Conservation (phyloP, 164 flowering plant genomes). For the Aristolochia fimbriata region DNA sequence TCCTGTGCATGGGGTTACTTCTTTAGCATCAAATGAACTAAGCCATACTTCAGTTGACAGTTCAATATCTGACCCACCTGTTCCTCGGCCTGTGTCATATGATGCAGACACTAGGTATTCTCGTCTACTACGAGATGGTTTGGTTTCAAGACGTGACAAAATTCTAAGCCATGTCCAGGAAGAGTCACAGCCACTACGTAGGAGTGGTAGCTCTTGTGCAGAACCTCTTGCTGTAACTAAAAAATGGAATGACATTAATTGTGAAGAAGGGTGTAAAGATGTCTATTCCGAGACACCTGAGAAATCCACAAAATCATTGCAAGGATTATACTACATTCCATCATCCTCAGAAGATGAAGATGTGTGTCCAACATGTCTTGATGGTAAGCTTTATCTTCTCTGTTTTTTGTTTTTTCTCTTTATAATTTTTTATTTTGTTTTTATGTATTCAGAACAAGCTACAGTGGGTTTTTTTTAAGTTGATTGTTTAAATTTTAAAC, state of each 20-base stretch:
- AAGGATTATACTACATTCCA: constrained; percentile 24
- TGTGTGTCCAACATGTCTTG: constrained; percentile 68
- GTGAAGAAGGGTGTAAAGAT: constrained; percentile 31
- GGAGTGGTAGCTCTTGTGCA: constrained; percentile 20
- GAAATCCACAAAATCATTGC: constrained; percentile 21
- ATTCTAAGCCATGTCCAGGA: constrained; percentile 45
- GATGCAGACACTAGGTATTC: constrained; percentile 48
- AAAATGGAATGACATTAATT: constrained; percentile 31
- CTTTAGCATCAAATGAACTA: constrained; percentile 26
- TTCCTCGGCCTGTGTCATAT: constrained; percentile 26
- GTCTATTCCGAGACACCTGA: constrained; percentile 30
- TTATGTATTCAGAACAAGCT: too few species aligned
- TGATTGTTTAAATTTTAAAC: too few species aligned
- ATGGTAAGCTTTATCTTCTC: constrained; percentile 29
- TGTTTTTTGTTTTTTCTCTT: not conserved
- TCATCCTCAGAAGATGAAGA: constrained; percentile 55
- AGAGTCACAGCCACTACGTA: constrained; percentile 40
- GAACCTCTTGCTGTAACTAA: constrained; percentile 29
- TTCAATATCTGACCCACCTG: constrained; percentile 20
- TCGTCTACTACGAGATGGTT: constrained; percentile 40
- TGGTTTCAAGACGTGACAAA: constrained; percentile 58
- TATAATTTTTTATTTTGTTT: not conserved
- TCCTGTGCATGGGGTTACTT: constrained; percentile 25
- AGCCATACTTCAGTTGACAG: constrained; percentile 22
- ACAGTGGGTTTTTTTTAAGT: too few species aligned